Percentiles rank a stretch among this genome's conserved stretches.
Evolutionary conservation across 208 protist species (phyloP).

Genomic region (Wallacemonas sp.): DNA sequence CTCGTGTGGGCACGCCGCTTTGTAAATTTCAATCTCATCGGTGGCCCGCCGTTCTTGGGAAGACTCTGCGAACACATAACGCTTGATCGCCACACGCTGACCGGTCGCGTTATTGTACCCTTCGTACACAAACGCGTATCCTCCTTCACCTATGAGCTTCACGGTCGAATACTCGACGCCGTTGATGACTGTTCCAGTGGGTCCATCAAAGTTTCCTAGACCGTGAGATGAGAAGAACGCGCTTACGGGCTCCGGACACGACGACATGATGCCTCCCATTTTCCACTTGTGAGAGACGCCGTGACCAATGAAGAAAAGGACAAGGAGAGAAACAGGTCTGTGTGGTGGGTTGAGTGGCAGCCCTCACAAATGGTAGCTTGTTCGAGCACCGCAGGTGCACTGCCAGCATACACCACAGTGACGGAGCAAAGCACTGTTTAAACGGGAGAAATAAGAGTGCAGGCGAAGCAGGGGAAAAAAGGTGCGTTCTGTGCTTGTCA

Average conservation of each 20-base stretch:
- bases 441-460: no score
- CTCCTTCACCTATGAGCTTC: slow-evolving; percentile 53
- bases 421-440: no score
- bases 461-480: no score
- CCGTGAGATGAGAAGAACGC: slow-evolving; percentile 12
- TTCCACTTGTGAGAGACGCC: neutral
- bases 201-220: neutral
- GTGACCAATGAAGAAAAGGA: neutral
- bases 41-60: slow-evolving; percentile 20
- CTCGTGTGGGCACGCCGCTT: slow-evolving; percentile 27
- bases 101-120: slow-evolving; percentile 31
- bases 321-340: no score
- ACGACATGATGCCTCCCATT: slow-evolving; percentile 30
- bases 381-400: no score
- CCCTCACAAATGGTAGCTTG: no score
- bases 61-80: slow-evolving; percentile 32
- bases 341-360: no score
- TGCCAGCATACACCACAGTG: no score
- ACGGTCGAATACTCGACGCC: slow-evolving; percentile 44
- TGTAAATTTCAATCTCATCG: slow-evolving; percentile 33
- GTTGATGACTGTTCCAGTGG: slow-evolving; percentile 35
- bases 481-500: no score
- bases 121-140: slow-evolving; percentile 59
- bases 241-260: slow-evolving; percentile 22
- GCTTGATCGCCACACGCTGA: slow-evolving; percentile 36